A percentile compares a stretch with the other conserved stretches of the same genome.
Conservation (phyloP, 2,329 filamentous ascomycete species). For the Zymoseptoria brevis region DNA sequence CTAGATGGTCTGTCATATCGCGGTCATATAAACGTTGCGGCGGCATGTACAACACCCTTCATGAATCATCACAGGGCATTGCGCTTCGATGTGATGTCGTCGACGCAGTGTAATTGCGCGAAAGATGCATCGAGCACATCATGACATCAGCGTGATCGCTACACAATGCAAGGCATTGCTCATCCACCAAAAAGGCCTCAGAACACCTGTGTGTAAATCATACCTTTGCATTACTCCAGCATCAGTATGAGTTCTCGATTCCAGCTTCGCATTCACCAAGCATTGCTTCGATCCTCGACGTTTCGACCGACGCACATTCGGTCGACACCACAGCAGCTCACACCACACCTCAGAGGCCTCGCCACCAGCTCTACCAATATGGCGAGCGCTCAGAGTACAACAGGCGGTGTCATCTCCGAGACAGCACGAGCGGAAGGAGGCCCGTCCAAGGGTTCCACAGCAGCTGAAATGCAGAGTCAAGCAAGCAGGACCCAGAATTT, state of each 20-base stretch:
- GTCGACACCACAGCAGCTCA: background rate
- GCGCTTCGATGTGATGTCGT: background rate
- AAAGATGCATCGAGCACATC: background rate
- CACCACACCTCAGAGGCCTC: background rate
- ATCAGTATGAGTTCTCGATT: background rate
- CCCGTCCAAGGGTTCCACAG: conserved; percentile 24
- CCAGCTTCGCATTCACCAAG: background rate
- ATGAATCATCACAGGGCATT: background rate
- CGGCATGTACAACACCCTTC: background rate
- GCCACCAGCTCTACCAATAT: background rate
- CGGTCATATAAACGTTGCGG: background rate
- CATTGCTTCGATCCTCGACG: background rate
- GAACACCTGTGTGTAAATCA: background rate
- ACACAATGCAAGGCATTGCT: background rate
- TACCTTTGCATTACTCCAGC: background rate
- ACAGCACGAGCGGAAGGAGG: conserved; percentile 28
- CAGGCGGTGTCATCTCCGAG: conserved; percentile 22
- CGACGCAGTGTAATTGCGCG: background rate
- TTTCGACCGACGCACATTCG: background rate
- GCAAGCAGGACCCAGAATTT: conserved; percentile 9
- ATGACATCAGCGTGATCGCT: background rate
- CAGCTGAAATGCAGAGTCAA: conserved; percentile 30
- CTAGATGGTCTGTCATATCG: background rate
- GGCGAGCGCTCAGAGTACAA: background rate
- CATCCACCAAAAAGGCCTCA: background rate